Percentiles rank a stretch among this genome's conserved stretches.
These are phyloP conservation scores for Aspergillus sp. DNA, from an alignment of 2,329 filamentous ascomycete species.

Conservation along the genomic window DNA sequence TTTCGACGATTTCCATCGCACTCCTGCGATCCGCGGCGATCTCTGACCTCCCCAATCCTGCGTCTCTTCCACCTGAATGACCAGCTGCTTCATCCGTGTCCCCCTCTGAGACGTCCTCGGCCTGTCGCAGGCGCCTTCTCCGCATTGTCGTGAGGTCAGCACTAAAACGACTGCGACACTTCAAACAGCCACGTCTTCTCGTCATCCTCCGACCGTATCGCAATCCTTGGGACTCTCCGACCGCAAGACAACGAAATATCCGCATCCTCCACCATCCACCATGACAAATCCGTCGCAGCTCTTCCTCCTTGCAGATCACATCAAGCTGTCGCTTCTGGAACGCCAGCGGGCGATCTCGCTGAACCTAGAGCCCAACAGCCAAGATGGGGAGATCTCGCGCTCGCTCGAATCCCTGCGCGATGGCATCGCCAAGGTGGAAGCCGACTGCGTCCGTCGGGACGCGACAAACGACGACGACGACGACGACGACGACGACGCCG, in stretches of 20 bases:
- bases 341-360: conserved; percentile 80
- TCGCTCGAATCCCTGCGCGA: conserved; percentile 84
- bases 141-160: conserved; percentile 6
- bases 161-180: conserved; percentile 2
- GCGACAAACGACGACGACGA: conserved; percentile 51
- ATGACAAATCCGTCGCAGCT: conserved; percentile 67
- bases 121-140: conserved; percentile 4
- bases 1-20: not conserved
- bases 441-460: conserved; percentile 62
- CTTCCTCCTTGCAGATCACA: conserved; percentile 89
- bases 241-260: not conserved
- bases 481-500: conserved; percentile 49
- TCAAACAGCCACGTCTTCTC: not conserved
- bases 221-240: not conserved
- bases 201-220: not conserved
- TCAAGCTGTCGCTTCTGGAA: conserved; percentile 93
- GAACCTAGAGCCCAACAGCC: conserved; percentile 72
- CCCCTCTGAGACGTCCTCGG: not conserved
- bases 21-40: not conserved
- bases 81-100: not conserved
- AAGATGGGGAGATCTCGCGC: conserved; percentile 84
- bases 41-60: conserved; percentile 2
- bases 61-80: not conserved
- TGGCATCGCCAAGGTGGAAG: conserved; percentile 68
- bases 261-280: conserved; percentile 22